Evolutionary conservation across 2,329 filamentous ascomycete species (phyloP).

Genomic region (Fusarium nelsonii): DNA sequence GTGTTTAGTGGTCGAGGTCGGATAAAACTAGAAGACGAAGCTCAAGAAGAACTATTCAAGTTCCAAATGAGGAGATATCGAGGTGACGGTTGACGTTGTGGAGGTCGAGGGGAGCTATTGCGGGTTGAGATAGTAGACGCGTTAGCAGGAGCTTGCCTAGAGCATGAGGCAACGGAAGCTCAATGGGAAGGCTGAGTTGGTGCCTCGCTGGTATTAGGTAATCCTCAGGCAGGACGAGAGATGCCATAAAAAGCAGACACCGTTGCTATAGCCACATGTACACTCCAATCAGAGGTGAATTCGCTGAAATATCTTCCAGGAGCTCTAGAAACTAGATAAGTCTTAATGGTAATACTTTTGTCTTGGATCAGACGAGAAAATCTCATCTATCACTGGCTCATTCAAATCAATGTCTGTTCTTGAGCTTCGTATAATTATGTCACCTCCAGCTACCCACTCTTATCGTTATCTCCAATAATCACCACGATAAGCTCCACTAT

Average conservation of each 20-base stretch:
- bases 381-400: too few relatives aligned
- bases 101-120: conserved; percentile 44
- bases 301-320: too few relatives aligned
- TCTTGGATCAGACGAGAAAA: neutral
- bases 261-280: too few relatives aligned
- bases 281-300: neutral
- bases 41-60: conserved; percentile 28
- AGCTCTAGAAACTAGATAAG: too few relatives aligned
- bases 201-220: conserved; percentile 45
- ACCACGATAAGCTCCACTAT: conserved; percentile 37
- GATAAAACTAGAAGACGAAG: conserved; percentile 18
- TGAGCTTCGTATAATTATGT: conserved; percentile 38
- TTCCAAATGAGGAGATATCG: conserved; percentile 19
- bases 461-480: conserved; percentile 31
- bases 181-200: conserved; percentile 52
- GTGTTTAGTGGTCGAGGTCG: conserved; percentile 29
- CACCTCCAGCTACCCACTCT: conserved; percentile 22
- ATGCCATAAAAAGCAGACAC: conserved; percentile 12
- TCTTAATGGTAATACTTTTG: too few relatives aligned
- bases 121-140: conserved; percentile 53
- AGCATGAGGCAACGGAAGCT: conserved; percentile 53
- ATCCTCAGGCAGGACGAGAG: conserved; percentile 51
- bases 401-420: neutral
- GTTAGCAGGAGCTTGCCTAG: conserved; percentile 64
- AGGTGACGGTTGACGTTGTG: conserved; percentile 30